Base-by-base conservation (phyloP, 2,329 filamentous ascomycete species). In the Aaosphaeria arxii region DNA sequence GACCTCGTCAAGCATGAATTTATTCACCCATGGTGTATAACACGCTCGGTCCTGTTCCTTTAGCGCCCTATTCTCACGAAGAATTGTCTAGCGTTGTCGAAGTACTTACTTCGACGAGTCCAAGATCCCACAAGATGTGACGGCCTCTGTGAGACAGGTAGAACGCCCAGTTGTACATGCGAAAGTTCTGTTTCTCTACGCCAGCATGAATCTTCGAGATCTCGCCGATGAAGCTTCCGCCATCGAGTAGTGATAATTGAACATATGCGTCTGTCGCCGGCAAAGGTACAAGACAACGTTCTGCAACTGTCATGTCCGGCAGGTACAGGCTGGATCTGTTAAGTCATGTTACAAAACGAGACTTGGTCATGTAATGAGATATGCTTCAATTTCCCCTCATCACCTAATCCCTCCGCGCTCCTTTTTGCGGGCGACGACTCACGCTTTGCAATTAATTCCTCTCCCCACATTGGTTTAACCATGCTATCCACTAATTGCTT, bases 111-210 rank as follows among this genome's bases (percentile, higher is more conserved):
- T 62, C 58, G 33, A 60, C 57, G 7, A 68, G 44, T 4, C 64
- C 64, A 5, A 68, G 57, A 45, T 68, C 64, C 64, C 64, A 68
- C 5, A 68, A 45, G 13, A 66, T 43, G 33, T 64, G 61, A 39
- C 56, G 53, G 28, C 54, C 57, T 3, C 48, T 41, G 46, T 66
- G 59, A 6, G 48, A 49, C 17, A 68, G 57, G 46, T 62, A 57
- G 38, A 68, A 68, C 1, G 64, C 63, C 64, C 64, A 68, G 42
- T 68, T 63, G 45, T 68, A 68, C 64, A 67, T 67, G 31, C 64
- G 61, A 53, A 62, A 66, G 11, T 52, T 61, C 17, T 54, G 58
- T 33, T 51, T 59, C 30, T 40, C 45, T 13, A 58, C 56, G 7
- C 58, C 61, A n/a, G 59, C 58, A 55, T 68, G 64, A 41, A 68